Evolutionary conservation across 2,329 filamentous ascomycete genomes (phyloP).

Genomic region (Trichoderma atrobrunneum): DNA sequence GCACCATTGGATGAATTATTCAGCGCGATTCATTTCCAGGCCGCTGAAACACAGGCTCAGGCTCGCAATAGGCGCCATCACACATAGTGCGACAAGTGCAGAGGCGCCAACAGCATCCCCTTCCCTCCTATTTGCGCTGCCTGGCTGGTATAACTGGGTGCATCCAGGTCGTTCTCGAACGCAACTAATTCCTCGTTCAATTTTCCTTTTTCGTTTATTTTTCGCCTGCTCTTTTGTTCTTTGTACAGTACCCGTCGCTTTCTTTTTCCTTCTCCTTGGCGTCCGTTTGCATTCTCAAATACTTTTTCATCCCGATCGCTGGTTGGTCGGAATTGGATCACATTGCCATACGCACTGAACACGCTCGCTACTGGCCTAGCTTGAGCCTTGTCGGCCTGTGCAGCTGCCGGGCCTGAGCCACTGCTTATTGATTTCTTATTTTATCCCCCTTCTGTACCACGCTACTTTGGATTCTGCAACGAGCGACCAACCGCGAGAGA

Average conservation of each 20-base stretch:
- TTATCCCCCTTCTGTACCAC: not conserved
- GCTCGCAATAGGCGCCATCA: constrained; percentile 1
- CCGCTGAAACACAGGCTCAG: constrained; percentile 4
- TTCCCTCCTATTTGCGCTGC: not conserved
- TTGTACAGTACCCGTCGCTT: not conserved
- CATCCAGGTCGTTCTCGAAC: not conserved
- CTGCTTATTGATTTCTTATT: constrained; percentile 8
- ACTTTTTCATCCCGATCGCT: not conserved
- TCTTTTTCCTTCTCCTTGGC: not conserved
- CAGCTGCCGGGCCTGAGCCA: constrained; percentile 1
- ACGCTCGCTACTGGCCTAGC: not conserved
- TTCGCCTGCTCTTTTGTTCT: not conserved
- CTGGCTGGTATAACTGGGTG: not conserved
- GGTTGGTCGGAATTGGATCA: not conserved
- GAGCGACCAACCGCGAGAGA: not conserved
- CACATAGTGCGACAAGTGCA: constrained; percentile 13
- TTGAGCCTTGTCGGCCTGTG: not conserved
- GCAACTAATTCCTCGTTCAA: not conserved
- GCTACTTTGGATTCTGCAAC: not conserved
- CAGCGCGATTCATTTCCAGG: not conserved
- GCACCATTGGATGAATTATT: not conserved
- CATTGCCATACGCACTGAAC: no score
- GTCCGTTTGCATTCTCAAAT: not conserved
- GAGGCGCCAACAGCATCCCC: not conserved
- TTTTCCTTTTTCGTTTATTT: not conserved